Evolutionary conservation across 176 grass and related monocot species (phyloP), one percentile per base, ranked within the genome.

Genomic region (Puccinellia tenuiflora): DNA sequence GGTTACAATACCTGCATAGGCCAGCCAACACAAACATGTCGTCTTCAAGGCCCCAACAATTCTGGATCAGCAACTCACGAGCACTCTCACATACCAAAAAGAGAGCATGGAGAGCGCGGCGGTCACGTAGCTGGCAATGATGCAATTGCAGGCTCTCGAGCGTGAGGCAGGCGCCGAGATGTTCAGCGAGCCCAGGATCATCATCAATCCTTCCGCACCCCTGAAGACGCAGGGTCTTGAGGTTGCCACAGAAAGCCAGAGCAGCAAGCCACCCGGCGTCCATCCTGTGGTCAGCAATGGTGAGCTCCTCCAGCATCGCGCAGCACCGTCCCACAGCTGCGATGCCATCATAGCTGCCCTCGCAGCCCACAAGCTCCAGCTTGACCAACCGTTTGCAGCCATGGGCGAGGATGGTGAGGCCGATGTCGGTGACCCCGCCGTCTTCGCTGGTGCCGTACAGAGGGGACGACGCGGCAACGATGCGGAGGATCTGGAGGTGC

Each of bases 1-100:
- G 81, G 43, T 86, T 76, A 28, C 9, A 42, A 14, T 93, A 98
- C 96, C 96, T 93, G 90, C 91, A 98, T 48, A 92, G 80, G 79
- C 85, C 85, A 65, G 74, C 83, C 59, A 89, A 78, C 14, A 81
- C 73, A 77, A 96, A 98, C 92, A 98, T 87, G 63, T 90, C 89
- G 38, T 98, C 87, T 70, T 98, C 96, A 18, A 93, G 89, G 20
- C 96, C 96, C 96, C 96, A 98, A 77, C 91, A 98, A 98, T 92
- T 88, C 31, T 96, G 84, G 61, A 98, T 26, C 48, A 88, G 42
- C 50, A 98, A 79, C 83, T 98, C 96, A 15, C 92, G 90, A 15
- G 90, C 91, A 2, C 85, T 80, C 78, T 93, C 87, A 33, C 96
- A 98, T 22, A 96, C 89, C 87, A 95, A 81, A 84, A 95, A 92